Percentiles rank a stretch among this genome's conserved stretches.
phyloP scores from a whole-genome alignment of 2,329 filamentous ascomycete species.

The Alternaria sp. region DNA sequence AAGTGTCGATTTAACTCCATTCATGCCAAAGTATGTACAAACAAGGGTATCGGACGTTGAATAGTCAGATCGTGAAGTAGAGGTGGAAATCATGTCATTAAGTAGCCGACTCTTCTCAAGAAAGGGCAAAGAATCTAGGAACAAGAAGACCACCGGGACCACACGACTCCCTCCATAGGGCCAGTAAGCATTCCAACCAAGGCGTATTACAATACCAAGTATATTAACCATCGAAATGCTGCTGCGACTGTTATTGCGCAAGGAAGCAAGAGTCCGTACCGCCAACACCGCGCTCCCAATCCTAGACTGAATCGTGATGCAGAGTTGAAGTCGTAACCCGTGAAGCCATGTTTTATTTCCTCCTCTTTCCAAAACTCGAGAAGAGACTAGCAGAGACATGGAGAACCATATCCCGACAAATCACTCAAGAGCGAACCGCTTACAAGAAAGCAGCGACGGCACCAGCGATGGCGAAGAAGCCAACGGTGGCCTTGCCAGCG shows the following conservation, averaged over 20 bases:
- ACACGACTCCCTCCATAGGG: constrained; percentile 46
- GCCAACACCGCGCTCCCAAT: constrained; percentile 46
- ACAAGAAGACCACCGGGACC: constrained; percentile 48
- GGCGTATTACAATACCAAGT: constrained; percentile 44
- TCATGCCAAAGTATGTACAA: constrained; percentile 3
- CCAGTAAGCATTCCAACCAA: constrained; percentile 44
- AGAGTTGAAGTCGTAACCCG: constrained; percentile 44
- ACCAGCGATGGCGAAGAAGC: constrained; percentile 63
- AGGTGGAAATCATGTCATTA: constrained; percentile 47
- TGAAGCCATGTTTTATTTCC: constrained; percentile 36
- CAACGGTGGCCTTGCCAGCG: constrained; percentile 61
- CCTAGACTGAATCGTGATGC: constrained; percentile 46
- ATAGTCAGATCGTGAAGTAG: constrained; percentile 13
- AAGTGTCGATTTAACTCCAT: not conserved
- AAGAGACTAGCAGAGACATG: constrained; percentile 15
- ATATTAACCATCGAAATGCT: constrained; percentile 48
- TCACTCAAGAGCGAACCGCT: constrained; percentile 33
- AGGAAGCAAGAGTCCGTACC: constrained; percentile 36
- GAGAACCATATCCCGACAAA: constrained; percentile 12
- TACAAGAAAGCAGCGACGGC: constrained; percentile 56
- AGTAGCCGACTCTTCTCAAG: constrained; percentile 36
- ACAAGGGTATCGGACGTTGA: not conserved
- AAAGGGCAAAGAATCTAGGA: constrained; percentile 40
- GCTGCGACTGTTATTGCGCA: constrained; percentile 35
- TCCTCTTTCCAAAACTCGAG: constrained; percentile 22